Evolutionary conservation across 306 rosid species (phyloP).

Genomic region (Lathyrus sativus): DNA sequence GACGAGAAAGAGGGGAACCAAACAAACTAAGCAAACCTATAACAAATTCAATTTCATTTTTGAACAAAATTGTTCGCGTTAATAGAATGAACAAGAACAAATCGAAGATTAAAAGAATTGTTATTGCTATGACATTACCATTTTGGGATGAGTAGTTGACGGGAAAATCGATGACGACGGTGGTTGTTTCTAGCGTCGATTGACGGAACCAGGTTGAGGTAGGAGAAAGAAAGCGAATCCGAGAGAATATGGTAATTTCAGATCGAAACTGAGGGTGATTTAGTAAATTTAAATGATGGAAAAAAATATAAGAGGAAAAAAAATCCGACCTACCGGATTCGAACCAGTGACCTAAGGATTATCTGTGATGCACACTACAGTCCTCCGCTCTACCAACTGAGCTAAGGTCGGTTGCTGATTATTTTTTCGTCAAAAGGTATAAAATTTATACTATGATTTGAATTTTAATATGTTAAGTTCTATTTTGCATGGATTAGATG

Average conservation of each 20-base stretch:
- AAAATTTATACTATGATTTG: no score
- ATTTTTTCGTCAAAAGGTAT: no score
- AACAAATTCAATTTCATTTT: slow-evolving; percentile 7
- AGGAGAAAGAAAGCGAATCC: not conserved
- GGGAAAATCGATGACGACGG: not conserved
- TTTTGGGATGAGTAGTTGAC: not conserved
- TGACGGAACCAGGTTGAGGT: not conserved
- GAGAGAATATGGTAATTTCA: not conserved
- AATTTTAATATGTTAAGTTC: no score
- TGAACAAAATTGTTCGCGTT: not conserved
- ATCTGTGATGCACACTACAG: slow-evolving; percentile 46
- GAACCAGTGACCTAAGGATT: slow-evolving; percentile 81
- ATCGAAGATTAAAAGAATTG: not conserved
- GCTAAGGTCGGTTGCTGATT: slow-evolving; percentile 61
- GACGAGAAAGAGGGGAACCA: slow-evolving; percentile 48
- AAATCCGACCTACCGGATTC: slow-evolving; percentile 70
- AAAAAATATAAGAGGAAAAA: fast-evolving
- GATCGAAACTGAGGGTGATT: not conserved
- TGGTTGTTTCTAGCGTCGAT: not conserved
- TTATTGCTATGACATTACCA: slow-evolving; percentile 21
- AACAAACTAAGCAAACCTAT: slow-evolving; percentile 48
- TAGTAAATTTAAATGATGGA: not conserved
- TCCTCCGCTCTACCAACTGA: slow-evolving; percentile 82
- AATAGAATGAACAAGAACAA: not conserved
- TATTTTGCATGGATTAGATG: no score